These are phyloP conservation scores for Oenanthe javanica DNA, from an alignment of 140 eudicot species.

Conservation along the genomic window DNA sequence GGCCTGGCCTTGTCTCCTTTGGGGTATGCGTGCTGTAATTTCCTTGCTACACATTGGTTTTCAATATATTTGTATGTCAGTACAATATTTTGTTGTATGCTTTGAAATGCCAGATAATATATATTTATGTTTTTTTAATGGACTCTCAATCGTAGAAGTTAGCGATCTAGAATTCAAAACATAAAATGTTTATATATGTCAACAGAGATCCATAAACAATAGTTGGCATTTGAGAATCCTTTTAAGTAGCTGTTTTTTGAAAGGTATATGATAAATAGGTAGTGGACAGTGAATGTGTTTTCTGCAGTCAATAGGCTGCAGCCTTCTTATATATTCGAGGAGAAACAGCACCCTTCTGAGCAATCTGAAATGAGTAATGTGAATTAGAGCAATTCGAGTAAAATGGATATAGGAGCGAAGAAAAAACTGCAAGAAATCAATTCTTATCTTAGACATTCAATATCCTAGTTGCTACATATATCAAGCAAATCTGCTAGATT, in stretches of 20 bases:
- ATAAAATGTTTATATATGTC: background rate
- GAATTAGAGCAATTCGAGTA: background rate
- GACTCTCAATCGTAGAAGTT: background rate
- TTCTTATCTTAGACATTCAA: background rate
- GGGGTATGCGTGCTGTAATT: conserved; percentile 48
- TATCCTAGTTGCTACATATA: background rate
- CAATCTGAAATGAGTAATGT: background rate
- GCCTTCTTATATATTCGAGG: background rate
- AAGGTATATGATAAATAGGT: background rate
- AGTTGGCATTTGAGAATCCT: background rate
- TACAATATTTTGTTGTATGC: background rate
- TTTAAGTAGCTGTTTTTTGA: background rate
- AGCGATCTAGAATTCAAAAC: background rate
- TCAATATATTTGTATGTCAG: background rate
- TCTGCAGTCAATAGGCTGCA: background rate
- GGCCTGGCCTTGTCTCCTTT: conserved; percentile 91
- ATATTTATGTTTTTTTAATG: background rate
- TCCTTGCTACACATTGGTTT: background rate
- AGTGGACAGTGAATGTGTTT: background rate
- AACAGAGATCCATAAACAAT: background rate
- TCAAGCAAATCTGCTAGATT: background rate
- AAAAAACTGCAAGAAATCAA: background rate
- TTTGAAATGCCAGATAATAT: background rate
- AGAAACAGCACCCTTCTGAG: background rate
- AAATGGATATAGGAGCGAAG: background rate